These are phyloP conservation scores for Boletus pseudopeckii DNA, from an alignment of 768 basidiomycete species.

Conservation along the genomic window DNA sequence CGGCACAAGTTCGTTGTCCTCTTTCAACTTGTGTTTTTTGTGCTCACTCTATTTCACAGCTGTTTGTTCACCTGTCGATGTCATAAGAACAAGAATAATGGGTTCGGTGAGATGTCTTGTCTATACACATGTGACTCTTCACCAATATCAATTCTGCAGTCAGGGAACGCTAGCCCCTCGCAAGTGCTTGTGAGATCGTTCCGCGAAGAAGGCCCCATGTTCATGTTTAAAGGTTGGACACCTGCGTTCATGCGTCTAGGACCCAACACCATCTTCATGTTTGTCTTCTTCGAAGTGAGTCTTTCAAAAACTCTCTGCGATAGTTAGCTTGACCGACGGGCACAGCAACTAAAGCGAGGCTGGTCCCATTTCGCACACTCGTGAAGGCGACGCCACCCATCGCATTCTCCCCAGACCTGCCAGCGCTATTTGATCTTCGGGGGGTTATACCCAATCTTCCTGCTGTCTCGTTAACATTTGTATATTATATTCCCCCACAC, in stretches of 20 bases:
- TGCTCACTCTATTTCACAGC: constrained; percentile 39
- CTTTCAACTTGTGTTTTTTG: not conserved
- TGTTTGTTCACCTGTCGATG: constrained; percentile 76
- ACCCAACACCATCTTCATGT: constrained; percentile 81
- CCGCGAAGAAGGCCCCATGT: constrained; percentile 68
- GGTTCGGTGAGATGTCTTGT: constrained; percentile 49
- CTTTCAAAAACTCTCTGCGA: not conserved
- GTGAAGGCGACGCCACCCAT: not conserved
- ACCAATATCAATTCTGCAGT: constrained; percentile 36
- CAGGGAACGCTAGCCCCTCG: constrained; percentile 45
- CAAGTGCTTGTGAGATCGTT: constrained; percentile 58
- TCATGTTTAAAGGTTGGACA: constrained; percentile 88
- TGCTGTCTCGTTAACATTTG: constrained; percentile 2
- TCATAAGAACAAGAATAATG: constrained; percentile 75
- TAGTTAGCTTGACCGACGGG: constrained; percentile 5
- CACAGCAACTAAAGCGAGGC: constrained; percentile 66
- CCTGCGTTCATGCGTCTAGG: constrained; percentile 82
- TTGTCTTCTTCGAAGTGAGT: constrained; percentile 78
- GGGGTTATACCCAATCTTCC: not conserved
- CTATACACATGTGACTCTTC: not conserved
- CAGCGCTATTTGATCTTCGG: not conserved
- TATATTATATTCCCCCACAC: constrained; percentile 1
- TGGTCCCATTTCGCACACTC: constrained; percentile 37
- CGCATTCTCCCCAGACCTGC: not conserved
- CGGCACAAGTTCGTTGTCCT: constrained; percentile 60